phyloP scores from a whole-genome alignment of 2,329 filamentous ascomycete genomes.

The Xylaria sp. region DNA sequence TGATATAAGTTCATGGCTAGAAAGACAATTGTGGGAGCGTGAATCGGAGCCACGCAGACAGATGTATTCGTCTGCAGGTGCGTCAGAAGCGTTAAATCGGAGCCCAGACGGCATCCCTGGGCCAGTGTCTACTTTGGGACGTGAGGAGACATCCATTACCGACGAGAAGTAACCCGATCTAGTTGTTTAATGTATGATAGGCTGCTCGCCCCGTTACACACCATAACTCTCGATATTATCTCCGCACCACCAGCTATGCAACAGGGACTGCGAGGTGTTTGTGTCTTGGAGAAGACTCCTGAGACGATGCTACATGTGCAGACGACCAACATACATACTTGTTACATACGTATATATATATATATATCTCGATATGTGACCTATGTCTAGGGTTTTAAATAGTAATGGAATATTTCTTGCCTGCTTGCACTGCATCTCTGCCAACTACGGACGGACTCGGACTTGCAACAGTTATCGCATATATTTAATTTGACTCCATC shows the following conservation, averaged over 20 bases:
- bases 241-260: constrained; percentile 22
- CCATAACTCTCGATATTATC: constrained; percentile 17
- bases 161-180: constrained; percentile 16
- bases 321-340: too few relatives aligned
- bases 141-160: constrained; percentile 19
- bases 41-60: background rate
- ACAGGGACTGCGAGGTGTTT: constrained; percentile 8
- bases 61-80: constrained; percentile 7
- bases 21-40: too few relatives aligned
- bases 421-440: too few relatives aligned
- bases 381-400: background rate
- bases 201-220: constrained; percentile 11
- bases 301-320: background rate
- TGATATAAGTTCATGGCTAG: too few relatives aligned
- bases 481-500: too few relatives aligned
- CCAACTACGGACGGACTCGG: too few relatives aligned
- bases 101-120: constrained; percentile 12
- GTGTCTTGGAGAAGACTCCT: constrained; percentile 1
- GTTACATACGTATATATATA: background rate
- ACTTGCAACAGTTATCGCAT: too few relatives aligned
- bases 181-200: constrained; percentile 27
- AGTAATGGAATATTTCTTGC: background rate
- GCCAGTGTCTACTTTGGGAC: constrained; percentile 24
- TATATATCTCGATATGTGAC: background rate
- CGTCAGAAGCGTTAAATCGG: constrained; percentile 19